These are phyloP conservation scores for Penicillium crystallinum DNA, from an alignment of 495 filamentous ascomycete genomes.

Conservation along the genomic window DNA sequence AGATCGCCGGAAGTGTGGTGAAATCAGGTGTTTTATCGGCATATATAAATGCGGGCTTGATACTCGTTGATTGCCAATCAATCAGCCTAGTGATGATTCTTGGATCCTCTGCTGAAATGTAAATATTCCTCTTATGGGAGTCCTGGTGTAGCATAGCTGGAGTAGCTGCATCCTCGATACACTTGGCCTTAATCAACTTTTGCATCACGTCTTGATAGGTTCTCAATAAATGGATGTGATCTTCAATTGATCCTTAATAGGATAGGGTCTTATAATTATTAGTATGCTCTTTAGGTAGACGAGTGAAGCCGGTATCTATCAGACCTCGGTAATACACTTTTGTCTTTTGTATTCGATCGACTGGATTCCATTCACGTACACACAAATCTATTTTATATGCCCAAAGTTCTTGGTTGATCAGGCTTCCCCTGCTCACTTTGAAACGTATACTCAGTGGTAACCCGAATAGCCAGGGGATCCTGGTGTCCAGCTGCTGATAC, in stretches of 20 bases:
- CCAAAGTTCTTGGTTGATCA: neutral
- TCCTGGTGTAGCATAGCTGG: constrained; percentile 35
- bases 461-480: constrained; percentile 11
- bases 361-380: too few species aligned
- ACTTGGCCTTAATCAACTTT: constrained; percentile 25
- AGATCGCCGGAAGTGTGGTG: constrained; percentile 11
- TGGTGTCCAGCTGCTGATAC: neutral
- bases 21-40: constrained; percentile 35
- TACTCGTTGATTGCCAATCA: constrained; percentile 38
- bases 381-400: too few species aligned
- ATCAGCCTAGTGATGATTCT: constrained; percentile 36
- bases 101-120: constrained; percentile 35
- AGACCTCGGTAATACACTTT: neutral
- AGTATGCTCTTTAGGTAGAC: neutral
- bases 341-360: neutral
- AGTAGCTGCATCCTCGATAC: constrained; percentile 27
- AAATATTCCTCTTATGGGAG: constrained; percentile 42
- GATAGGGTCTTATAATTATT: constrained; percentile 19
- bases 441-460: constrained; percentile 13
- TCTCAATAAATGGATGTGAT: constrained; percentile 31
- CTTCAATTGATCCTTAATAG: constrained; percentile 32
- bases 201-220: constrained; percentile 23
- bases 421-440: neutral
- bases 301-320: neutral
- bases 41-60: constrained; percentile 37